Percentiles rank a stretch among this genome's conserved stretches.
These are phyloP conservation scores for Termitomyces titanicus DNA, from an alignment of 768 basidiomycete genomes.

Conservation along the genomic window DNA sequence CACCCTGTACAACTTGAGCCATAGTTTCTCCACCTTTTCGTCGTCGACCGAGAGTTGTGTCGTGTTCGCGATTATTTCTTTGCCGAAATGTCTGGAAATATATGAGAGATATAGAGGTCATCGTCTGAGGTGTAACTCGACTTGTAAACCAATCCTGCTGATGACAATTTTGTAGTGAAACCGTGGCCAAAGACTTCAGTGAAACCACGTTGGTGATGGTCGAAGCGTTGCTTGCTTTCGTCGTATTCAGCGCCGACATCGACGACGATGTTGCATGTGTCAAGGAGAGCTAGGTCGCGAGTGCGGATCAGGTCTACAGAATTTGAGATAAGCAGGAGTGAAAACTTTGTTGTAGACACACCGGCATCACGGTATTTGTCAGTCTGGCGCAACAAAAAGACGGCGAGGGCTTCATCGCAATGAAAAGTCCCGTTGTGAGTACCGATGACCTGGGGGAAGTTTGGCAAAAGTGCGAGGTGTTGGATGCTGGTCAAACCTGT, in stretches of 20 bases:
- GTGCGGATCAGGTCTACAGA: conserved; percentile 61
- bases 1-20: conserved; percentile 88
- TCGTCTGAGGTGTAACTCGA: conserved; percentile 22
- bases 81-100: conserved; percentile 77
- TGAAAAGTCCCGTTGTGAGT: conserved; percentile 97
- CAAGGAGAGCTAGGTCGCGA: conserved; percentile 67
- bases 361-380: conserved; percentile 72
- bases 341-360: conserved; percentile 22
- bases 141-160: conserved; percentile 97
- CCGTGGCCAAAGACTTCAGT: conserved; percentile 85
- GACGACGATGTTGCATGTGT: conserved; percentile 89
- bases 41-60: conserved; percentile 50
- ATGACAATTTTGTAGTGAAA: conserved; percentile 85
- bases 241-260: conserved; percentile 96
- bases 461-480: background rate
- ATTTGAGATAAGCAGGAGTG: background rate
- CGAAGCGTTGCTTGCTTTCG: conserved; percentile 71
- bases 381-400: conserved; percentile 82
- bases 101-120: background rate
- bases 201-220: conserved; percentile 97
- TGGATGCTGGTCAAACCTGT: conserved; percentile 14
- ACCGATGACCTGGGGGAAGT: conserved; percentile 66
- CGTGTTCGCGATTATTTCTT: conserved; percentile 72
- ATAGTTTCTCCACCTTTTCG: conserved; percentile 66
- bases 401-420: conserved; percentile 94